Conservation (phyloP, 179 eudicot genomes). For the Beta macrorhiza region DNA sequence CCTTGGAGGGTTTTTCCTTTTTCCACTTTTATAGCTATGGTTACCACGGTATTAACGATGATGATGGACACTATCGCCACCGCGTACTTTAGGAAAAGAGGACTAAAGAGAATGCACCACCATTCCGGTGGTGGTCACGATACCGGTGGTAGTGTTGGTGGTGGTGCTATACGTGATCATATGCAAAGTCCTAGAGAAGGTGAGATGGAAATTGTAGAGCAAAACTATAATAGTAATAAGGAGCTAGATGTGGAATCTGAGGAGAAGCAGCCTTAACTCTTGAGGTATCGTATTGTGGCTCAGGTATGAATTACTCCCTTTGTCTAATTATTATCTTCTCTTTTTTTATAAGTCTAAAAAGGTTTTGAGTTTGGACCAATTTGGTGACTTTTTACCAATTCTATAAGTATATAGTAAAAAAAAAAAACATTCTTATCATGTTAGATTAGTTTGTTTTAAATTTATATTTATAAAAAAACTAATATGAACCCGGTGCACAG, state of each 20-base stretch:
- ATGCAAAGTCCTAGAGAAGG: constrained; percentile 16
- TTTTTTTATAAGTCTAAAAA: no score
- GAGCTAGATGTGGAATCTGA: constrained; percentile 14
- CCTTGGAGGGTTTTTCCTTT: constrained; percentile 61
- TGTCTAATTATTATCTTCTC: no score
- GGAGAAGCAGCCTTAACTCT: constrained; percentile 34
- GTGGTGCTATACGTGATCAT: constrained; percentile 21
- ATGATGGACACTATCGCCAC: constrained; percentile 63
- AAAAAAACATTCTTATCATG: no score
- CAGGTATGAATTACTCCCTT: constrained; percentile 39
- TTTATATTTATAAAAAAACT: no score
- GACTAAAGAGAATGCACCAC: constrained; percentile 20
- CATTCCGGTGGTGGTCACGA: background rate
- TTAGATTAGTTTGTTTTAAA: no score
- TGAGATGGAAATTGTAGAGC: constrained; percentile 26
- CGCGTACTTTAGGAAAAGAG: constrained; percentile 42
- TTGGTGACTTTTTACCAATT: no score
- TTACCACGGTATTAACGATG: constrained; percentile 50
- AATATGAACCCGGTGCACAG: no score
- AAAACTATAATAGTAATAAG: constrained; percentile 3
- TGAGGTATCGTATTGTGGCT: constrained; percentile 60
- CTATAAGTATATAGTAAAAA: no score
- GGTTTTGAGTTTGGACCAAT: no score
- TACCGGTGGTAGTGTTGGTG: background rate
- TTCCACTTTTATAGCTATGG: constrained; percentile 57